phyloP scores from a whole-genome alignment of 768 basidiomycete species.

The Baorangia bicolor region DNA sequence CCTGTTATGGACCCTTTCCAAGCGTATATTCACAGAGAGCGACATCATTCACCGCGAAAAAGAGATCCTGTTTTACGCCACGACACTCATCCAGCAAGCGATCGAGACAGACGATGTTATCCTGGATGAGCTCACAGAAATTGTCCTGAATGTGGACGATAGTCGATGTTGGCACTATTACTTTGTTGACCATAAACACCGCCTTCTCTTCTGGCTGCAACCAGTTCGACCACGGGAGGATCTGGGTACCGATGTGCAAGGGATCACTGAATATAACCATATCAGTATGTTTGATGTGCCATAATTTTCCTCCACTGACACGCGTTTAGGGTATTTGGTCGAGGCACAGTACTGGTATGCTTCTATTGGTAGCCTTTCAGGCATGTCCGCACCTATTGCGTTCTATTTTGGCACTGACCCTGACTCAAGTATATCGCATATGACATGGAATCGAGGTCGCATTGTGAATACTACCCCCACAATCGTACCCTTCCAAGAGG shows the following conservation, averaged over 20 bases:
- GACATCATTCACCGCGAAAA: background rate
- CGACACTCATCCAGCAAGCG: slow-evolving; percentile 6
- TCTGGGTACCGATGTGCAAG: slow-evolving; percentile 5
- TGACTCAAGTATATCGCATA: background rate
- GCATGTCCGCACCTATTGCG: background rate
- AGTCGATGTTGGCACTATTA: slow-evolving; percentile 6
- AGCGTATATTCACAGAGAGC: slow-evolving; percentile 19
- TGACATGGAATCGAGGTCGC: slow-evolving; percentile 13
- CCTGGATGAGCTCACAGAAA: slow-evolving; percentile 5
- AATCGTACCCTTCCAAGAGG: background rate
- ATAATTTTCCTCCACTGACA: background rate
- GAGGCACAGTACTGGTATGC: slow-evolving; percentile 16
- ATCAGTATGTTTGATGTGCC: slow-evolving; percentile 8
- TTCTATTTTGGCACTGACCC: background rate
- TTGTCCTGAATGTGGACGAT: slow-evolving; percentile 10
- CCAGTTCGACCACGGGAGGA: background rate
- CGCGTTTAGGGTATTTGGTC: slow-evolving; percentile 7
- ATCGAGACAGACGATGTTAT: background rate
- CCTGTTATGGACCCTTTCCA: background rate
- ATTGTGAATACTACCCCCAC: slow-evolving; percentile 18
- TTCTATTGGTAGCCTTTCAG: background rate
- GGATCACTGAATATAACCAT: slow-evolving; percentile 1
- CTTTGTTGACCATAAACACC: slow-evolving; percentile 17
- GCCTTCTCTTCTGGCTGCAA: slow-evolving; percentile 19
- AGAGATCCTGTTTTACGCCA: background rate